Evolutionary conservation across 179 eudicot genomes (phyloP).

Genomic region (Sideroxylon spinosum): DNA sequence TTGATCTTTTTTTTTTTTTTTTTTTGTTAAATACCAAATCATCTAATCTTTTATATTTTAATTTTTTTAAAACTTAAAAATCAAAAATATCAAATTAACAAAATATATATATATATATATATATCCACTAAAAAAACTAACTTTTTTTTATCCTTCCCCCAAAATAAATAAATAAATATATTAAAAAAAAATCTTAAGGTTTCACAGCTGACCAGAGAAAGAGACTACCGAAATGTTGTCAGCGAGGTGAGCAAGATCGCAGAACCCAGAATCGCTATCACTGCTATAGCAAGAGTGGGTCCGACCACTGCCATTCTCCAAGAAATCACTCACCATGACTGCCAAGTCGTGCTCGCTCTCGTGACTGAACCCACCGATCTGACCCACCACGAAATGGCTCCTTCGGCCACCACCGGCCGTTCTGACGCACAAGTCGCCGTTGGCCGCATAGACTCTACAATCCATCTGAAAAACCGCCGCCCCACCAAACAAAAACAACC

Average conservation of each 20-base stretch:
- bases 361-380: constrained; percentile 31
- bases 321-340: constrained; percentile 73
- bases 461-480: constrained; percentile 36
- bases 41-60: too few relatives aligned
- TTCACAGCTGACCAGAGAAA: not conserved
- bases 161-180: too few relatives aligned
- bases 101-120: not conserved
- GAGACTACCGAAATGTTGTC: constrained; percentile 61
- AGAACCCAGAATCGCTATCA: constrained; percentile 71
- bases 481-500: not conserved
- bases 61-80: not conserved
- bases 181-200: too few relatives aligned
- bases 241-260: constrained; percentile 63
- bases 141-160: too few relatives aligned
- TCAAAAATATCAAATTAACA: too few relatives aligned
- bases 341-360: constrained; percentile 92
- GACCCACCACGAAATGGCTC: constrained; percentile 16
- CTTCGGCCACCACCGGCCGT: constrained; percentile 27
- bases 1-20: too few relatives aligned
- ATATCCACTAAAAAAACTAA: not conserved
- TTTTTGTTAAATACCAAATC: too few relatives aligned
- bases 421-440: constrained; percentile 36
- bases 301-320: constrained; percentile 68
- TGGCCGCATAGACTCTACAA: constrained; percentile 41
- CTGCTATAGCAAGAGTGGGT: constrained; percentile 66